These are phyloP conservation scores for Lactarius indigo DNA, from an alignment of 768 basidiomycete genomes.

Conservation along the genomic window DNA sequence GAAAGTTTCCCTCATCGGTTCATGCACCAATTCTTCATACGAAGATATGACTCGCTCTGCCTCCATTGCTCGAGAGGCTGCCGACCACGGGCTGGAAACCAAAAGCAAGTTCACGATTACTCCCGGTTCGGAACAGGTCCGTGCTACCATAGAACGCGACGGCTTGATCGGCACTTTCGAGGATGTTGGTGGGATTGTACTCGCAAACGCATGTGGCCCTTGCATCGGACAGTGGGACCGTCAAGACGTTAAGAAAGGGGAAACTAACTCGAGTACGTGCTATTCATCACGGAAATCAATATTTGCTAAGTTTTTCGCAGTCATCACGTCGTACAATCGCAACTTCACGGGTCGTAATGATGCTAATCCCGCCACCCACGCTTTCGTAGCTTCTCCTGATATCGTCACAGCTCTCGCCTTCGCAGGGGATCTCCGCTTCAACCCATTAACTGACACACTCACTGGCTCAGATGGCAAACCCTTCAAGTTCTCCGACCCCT, in stretches of 20 bases:
- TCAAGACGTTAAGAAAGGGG: conserved; percentile 94
- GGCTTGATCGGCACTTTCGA: conserved; percentile 90
- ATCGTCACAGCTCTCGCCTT: conserved; percentile 97
- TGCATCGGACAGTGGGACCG: conserved; percentile 99
- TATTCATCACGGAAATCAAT: background rate
- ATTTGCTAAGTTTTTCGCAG: conserved; percentile 35
- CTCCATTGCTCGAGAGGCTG: conserved; percentile 86
- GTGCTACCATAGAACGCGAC: conserved; percentile 96
- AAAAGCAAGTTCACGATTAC: conserved; percentile 98
- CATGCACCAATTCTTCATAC: conserved; percentile 99
- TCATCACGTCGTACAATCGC: conserved; percentile 99
- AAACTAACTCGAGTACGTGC: conserved; percentile 85
- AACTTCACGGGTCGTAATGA: conserved; percentile 99
- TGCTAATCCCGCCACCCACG: conserved; percentile 98
- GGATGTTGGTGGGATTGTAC: conserved; percentile 82
- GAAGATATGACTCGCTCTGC: conserved; percentile 99
- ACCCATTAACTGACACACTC: conserved; percentile 90
- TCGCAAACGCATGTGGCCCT: conserved; percentile 98
- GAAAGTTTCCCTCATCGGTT: conserved; percentile 96
- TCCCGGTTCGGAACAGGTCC: conserved; percentile 96
- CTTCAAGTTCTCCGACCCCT: conserved; percentile 95
- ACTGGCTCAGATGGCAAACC: conserved; percentile 88
- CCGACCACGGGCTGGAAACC: conserved; percentile 77
- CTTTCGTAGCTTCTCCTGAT: conserved; percentile 91
- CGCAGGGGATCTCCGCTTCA: conserved; percentile 92